Conservation (phyloP, 139 green algal genomes). For the Coelastrella sp. region DNA sequence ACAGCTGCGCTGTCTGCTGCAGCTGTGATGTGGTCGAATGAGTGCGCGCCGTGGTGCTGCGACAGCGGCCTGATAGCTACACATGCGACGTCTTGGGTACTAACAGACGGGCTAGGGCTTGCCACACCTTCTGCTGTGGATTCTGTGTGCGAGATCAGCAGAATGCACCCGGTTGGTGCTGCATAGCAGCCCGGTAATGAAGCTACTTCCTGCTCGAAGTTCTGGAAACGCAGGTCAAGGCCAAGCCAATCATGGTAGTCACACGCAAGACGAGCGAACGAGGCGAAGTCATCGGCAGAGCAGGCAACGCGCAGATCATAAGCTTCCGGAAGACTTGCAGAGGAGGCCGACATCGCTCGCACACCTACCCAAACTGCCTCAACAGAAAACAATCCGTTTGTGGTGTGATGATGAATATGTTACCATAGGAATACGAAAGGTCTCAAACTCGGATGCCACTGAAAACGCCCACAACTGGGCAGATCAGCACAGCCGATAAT, state of each 20-base stretch:
- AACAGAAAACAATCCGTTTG: no score
- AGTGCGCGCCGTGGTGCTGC: background rate
- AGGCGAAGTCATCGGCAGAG: background rate
- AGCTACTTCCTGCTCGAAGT: constrained; percentile 22
- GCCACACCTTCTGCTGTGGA: background rate
- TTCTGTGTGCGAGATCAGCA: background rate
- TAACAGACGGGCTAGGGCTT: background rate
- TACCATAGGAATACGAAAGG: no score
- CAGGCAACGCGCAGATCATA: background rate
- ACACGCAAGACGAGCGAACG: background rate
- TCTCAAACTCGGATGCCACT: no score
- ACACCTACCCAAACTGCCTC: no score
- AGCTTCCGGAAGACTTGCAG: background rate
- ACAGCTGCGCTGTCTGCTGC: background rate
- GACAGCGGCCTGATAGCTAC: constrained; percentile 19
- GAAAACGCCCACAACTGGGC: no score
- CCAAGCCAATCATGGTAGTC: background rate
- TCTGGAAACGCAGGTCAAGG: constrained; percentile 17
- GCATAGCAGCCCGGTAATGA: constrained; percentile 11
- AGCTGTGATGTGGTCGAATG: background rate
- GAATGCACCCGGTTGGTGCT: background rate
- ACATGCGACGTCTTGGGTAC: background rate
- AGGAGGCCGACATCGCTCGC: background rate
- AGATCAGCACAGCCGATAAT: no score
- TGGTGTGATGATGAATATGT: no score